Conservation (phyloP, 208 protist species). For the Tetramitus jugosus region DNA sequence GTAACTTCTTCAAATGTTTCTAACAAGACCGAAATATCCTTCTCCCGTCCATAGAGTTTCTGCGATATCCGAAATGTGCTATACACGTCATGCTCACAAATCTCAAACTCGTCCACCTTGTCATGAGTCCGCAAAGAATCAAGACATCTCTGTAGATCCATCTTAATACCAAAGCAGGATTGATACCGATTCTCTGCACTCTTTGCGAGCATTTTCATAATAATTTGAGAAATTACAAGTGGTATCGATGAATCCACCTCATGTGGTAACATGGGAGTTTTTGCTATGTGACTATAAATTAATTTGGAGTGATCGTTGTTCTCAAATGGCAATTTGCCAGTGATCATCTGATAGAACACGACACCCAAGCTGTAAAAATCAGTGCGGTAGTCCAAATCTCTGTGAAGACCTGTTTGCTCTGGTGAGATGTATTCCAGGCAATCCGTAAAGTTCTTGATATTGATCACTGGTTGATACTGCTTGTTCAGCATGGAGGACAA, state of each 20-base stretch:
- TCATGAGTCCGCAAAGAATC: no score
- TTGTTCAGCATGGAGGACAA: background rate
- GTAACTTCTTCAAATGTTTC: background rate
- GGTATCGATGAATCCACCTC: no score
- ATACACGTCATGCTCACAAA: background rate
- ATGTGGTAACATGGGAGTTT: background rate
- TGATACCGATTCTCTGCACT: background rate
- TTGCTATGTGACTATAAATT: background rate
- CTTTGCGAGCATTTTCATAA: background rate
- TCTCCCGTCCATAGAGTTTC: background rate
- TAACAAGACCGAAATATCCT: background rate
- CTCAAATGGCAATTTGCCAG: background rate
- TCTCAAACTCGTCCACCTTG: background rate
- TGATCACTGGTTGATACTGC: background rate
- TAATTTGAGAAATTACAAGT: background rate
- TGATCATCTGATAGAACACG: background rate
- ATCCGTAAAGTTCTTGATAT: background rate
- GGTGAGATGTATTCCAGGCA: background rate
- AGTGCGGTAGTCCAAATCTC: background rate
- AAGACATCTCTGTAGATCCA: background rate
- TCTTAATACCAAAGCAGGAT: background rate
- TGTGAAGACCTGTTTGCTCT: background rate
- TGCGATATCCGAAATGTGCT: background rate
- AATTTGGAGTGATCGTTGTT: background rate
- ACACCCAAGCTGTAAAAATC: background rate